Evolutionary conservation across 805 yeast species (phyloP).

Genomic region (Candida awuae): DNA sequence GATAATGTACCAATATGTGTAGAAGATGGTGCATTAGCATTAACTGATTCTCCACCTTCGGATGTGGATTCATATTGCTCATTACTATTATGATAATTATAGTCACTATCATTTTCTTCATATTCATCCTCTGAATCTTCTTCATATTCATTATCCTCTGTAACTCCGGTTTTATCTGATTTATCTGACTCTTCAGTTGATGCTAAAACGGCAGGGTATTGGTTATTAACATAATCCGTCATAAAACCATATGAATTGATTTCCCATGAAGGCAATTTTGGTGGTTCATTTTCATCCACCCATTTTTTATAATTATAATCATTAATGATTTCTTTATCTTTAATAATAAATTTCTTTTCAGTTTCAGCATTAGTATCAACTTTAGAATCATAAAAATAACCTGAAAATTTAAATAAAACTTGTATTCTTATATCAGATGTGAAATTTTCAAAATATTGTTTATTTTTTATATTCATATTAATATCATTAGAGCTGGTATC

Average conservation of each 20-base stretch:
- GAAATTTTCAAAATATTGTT: conserved; percentile 18
- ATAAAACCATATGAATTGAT: conserved; percentile 26
- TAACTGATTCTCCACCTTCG: conserved; percentile 8
- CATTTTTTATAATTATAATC: conserved; percentile 11
- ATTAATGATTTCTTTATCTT: background rate
- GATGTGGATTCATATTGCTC: conserved; percentile 3
- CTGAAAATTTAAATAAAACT: conserved; percentile 14
- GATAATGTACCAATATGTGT: conserved; percentile 1
- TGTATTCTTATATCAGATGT: conserved; percentile 22
- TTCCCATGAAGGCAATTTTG: conserved; percentile 25
- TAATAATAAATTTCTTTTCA: background rate
- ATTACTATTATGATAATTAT: no score
- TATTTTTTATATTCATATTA: conserved; percentile 13
- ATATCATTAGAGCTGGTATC: conserved; percentile 3
- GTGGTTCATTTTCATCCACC: conserved; percentile 13
- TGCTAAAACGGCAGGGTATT: conserved; percentile 16
- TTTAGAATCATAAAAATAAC: background rate
- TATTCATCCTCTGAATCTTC: conserved; percentile 10
- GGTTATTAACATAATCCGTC: conserved; percentile 25
- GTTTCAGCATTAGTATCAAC: background rate
- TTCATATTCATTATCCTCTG: conserved; percentile 28
- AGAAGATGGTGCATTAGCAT: conserved; percentile 5
- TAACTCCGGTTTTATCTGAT: conserved; percentile 18
- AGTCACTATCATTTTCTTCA: conserved; percentile 9
- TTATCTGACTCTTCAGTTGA: background rate